A percentile compares a stretch with the other conserved stretches of the same genome.
phyloP scores from a whole-genome alignment of 2,329 filamentous ascomycete species.

The Hypoxylon sp. region DNA sequence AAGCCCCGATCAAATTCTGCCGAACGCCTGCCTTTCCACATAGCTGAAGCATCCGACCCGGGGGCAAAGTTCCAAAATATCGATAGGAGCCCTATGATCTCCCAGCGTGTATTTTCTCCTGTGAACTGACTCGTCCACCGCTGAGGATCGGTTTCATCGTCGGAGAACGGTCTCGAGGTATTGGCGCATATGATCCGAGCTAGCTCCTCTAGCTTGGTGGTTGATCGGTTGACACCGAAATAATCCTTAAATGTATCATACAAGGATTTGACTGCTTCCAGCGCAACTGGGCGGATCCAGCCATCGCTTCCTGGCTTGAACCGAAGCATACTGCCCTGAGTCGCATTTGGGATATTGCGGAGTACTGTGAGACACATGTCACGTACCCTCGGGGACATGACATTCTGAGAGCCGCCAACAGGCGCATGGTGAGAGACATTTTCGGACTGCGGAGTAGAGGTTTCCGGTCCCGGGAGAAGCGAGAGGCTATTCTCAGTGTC shows the following conservation, averaged over 20 bases:
- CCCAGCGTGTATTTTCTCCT: conserved; percentile 60
- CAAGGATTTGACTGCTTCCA: conserved; percentile 54
- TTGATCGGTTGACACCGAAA: conserved; percentile 47
- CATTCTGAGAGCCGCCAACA: conserved; percentile 4
- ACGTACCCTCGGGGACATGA: conserved; percentile 49
- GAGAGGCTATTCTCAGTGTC: conserved; percentile 60
- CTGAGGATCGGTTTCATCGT: conserved; percentile 55
- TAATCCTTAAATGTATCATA: conserved; percentile 53
- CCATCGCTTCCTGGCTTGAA: conserved; percentile 17
- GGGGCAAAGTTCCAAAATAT: conserved; percentile 47
- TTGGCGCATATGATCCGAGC: conserved; percentile 58
- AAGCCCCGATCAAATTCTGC: conserved; percentile 30
- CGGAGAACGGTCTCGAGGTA: conserved; percentile 55
- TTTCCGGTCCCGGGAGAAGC: conserved; percentile 51
- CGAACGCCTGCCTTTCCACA: conserved; percentile 29
- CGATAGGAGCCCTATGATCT: conserved; percentile 60
- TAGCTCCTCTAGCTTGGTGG: conserved; percentile 55
- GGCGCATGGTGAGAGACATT: conserved; percentile 15
- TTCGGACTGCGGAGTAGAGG: conserved; percentile 10
- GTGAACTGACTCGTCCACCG: conserved; percentile 60
- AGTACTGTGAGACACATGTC: conserved; percentile 59
- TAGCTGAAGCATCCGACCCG: neutral
- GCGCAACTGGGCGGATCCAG: conserved; percentile 54
- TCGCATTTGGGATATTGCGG: conserved; percentile 54
- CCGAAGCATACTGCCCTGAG: conserved; percentile 30